Evolutionary conservation across 345 rosid species (phyloP), one percentile per base, ranked within the genome.

Genomic region (Alliaria petiolata): DNA sequence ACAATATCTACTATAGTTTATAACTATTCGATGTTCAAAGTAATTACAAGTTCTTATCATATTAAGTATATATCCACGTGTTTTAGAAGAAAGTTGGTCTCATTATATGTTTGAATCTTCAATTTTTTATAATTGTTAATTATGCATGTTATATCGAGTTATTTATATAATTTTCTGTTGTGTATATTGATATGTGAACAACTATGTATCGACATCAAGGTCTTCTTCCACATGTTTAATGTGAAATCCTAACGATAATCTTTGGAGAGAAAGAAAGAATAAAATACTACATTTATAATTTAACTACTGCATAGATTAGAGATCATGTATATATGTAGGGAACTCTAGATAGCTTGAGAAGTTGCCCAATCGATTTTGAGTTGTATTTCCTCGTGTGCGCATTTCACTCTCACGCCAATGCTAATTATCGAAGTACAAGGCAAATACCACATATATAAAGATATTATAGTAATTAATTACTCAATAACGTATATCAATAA

Each of bases 161-260:
- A 6, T 56, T 56, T 44, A 28, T 50, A 72, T 56, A 44, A 8
- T 13, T 55, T 72, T 55, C 1, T 55, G 43, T 8, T 30, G 30
- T 39, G 22, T 28, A 28, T 9, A 63, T 34, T 11, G 40, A 65
- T 38, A 20, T 73, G 39, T 58, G 53, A 66, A 74, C 44, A 6
- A 40, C 59, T 28, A 47, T 64, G 40, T 53, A 38, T 65, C 26
- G 45, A 39, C 38, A 38, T 64, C 42, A 9, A 63, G 47, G 62
- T 60, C 73, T 74, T 67, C 19, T 33, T 58, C 78, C 68, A 67
- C 72, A 67, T 74, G 62, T 59, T 50, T 59, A 59, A 74, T 59
- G 78, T 67, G 78, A 31, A 22, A 33, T 56, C 20, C 6, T 59
- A 10, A 16, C 35, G 39, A 74, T 4, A 50, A 50, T 40, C 20